phyloP scores from a whole-genome alignment of 2,329 filamentous ascomycete species.

The Capronia epimyces region DNA sequence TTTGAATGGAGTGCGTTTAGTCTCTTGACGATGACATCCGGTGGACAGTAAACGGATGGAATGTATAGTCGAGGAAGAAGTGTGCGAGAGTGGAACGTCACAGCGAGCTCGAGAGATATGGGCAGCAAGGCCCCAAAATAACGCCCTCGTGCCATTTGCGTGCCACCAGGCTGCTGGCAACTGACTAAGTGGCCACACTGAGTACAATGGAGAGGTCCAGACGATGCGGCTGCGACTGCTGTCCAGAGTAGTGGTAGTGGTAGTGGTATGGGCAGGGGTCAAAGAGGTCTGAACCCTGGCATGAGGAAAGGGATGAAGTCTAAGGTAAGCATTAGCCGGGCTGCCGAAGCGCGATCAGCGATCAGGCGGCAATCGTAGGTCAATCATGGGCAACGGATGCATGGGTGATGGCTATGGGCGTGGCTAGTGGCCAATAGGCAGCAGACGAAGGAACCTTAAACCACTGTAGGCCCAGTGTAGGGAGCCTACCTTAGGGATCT shows the following conservation, averaged over 20 bases:
- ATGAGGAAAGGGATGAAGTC: background rate
- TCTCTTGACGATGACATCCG: background rate
- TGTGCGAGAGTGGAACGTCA: background rate
- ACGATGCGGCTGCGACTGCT: background rate
- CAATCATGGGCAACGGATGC: background rate
- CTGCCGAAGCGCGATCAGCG: slow-evolving; percentile 19
- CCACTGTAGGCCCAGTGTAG: no score
- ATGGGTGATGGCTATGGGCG: background rate
- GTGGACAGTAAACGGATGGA: background rate
- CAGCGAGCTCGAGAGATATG: background rate
- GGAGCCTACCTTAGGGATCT: no score
- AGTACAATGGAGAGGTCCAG: no score
- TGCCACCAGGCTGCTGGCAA: no score
- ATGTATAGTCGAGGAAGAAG: background rate
- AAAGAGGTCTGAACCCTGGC: background rate
- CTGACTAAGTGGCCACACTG: no score
- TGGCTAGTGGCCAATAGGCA: background rate
- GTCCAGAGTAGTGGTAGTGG: background rate
- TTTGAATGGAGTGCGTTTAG: background rate
- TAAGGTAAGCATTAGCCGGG: slow-evolving; percentile 2
- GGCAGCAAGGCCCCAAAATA: background rate
- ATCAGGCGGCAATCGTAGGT: slow-evolving; percentile 16
- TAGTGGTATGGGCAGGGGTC: background rate
- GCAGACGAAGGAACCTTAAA: background rate
- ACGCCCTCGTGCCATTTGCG: background rate